Percentiles rank a stretch among this genome's conserved stretches.
These are phyloP conservation scores for Lepidium didymum DNA, from an alignment of 345 rosid species.

Conservation along the genomic window DNA sequence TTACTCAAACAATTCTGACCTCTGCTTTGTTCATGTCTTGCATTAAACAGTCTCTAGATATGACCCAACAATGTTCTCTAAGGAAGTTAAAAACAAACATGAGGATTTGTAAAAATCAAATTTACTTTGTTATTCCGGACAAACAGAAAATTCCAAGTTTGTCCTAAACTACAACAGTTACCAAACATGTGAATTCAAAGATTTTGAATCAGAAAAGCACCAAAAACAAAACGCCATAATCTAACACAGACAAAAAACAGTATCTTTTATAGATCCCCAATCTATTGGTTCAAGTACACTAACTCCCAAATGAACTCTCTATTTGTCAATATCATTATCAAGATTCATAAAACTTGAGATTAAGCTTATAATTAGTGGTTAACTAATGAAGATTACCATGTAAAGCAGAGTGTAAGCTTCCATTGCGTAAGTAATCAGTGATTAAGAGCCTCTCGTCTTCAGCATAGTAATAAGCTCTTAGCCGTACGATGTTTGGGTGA, in stretches of 20 bases:
- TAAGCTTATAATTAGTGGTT: background rate
- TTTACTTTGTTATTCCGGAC: background rate
- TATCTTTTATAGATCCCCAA: background rate
- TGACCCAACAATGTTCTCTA: background rate
- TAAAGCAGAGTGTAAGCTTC: slow-evolving; percentile 67
- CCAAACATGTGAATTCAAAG: slow-evolving; percentile 11
- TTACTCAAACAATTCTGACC: background rate
- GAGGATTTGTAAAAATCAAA: background rate
- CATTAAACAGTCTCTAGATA: background rate
- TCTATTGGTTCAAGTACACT: background rate
- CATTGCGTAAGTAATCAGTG: slow-evolving; percentile 71
- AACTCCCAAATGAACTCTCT: slow-evolving; percentile 9
- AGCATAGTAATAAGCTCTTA: slow-evolving; percentile 82
- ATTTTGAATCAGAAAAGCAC: background rate
- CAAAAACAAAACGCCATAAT: slow-evolving; percentile 1
- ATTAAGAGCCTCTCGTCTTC: slow-evolving; percentile 77
- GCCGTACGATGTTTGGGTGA: slow-evolving; percentile 73
- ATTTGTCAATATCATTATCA: no score
- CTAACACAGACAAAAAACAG: background rate
- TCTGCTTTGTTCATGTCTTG: background rate
- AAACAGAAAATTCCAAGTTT: slow-evolving; percentile 16
- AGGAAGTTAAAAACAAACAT: background rate
- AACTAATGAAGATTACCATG: slow-evolving; percentile 42
- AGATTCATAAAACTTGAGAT: background rate
- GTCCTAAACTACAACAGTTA: background rate